Conservation (phyloP, 805 yeast species). For the Teunomyces atbi region DNA sequence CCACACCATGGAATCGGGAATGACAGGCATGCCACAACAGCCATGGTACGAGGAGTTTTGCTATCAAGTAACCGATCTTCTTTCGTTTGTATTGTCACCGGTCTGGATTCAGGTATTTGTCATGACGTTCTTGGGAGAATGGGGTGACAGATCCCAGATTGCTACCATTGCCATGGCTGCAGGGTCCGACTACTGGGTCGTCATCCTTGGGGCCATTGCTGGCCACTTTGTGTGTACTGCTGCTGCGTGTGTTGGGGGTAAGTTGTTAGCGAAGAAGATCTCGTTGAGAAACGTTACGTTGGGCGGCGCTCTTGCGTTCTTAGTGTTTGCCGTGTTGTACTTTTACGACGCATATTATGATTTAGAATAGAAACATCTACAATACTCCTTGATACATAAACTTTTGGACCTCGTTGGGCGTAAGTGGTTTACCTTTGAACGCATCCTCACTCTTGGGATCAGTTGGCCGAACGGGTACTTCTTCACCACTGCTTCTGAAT, state of each 20-base stretch:
- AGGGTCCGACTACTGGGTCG: slow-evolving; percentile 86
- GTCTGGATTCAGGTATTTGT: slow-evolving; percentile 90
- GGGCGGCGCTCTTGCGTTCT: slow-evolving; percentile 86
- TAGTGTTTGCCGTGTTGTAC: slow-evolving; percentile 78
- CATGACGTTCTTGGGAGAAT: slow-evolving; percentile 96
- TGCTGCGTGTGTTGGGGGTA: slow-evolving; percentile 93
- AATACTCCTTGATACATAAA: slow-evolving; percentile 38
- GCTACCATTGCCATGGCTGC: slow-evolving; percentile 99
- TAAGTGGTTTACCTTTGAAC: slow-evolving; percentile 19
- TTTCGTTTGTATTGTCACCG: slow-evolving; percentile 73
- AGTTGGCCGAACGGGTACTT: slow-evolving; percentile 28
- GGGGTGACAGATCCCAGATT: slow-evolving; percentile 99
- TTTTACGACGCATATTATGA: slow-evolving; percentile 60
- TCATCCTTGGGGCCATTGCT: slow-evolving; percentile 80
- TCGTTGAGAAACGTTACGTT: slow-evolving; percentile 90
- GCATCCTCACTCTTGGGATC: not conserved
- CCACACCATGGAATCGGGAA: slow-evolving; percentile 62
- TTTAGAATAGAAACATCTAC: slow-evolving; percentile 12
- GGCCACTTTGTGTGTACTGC: slow-evolving; percentile 90
- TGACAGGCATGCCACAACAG: slow-evolving; percentile 7
- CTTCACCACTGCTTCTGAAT: slow-evolving; percentile 44
- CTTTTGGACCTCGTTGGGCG: slow-evolving; percentile 35
- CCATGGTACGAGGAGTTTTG: slow-evolving; percentile 27
- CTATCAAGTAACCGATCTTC: slow-evolving; percentile 52
- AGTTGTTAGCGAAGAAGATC: slow-evolving; percentile 81